Base-by-base conservation (phyloP, 2,329 filamentous ascomycete species). In the Knoxdaviesia proteae region DNA sequence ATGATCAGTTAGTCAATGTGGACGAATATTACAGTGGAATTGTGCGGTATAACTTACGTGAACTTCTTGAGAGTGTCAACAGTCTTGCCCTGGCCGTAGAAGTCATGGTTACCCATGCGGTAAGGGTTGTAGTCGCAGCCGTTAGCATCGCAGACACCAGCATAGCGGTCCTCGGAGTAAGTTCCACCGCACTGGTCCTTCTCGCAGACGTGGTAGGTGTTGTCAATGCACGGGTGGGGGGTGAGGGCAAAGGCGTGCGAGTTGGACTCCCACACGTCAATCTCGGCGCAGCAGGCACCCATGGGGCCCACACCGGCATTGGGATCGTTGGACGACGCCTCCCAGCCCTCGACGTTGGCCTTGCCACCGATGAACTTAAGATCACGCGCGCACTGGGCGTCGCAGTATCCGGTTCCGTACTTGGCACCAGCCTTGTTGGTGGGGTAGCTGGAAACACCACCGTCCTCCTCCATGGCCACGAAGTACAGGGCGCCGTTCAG, bases 41-140 rank as follows among this genome's bases (percentile, higher is more conserved):
- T 10, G 3, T 11, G 33, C 30, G 1, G 29, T 11, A 30, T 11
- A 20, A 47, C 48, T 47, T 32, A 50, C 50, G 60, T 79, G 52
- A 78, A 62, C 46, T 67, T 65, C 49, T 62, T 61, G 42, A 53
- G 65, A 41, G 71, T 75, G 54, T 77, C 67, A 47, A 80, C 62
- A 10, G 60, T 73, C 54, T 61, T 62, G 47, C 66, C 69, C 0
- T 63, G 58, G 35, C 74, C 75, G 56, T 70, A 79, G 61, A 77
- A 80, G 54, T 61, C 58, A 34, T 59, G 60, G 56, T 70, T 67
- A 38, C 73, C 74, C 61, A 72, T 64, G 50, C 74, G 72, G 67
- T 69, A 79, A 31, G 67, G 59, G 64, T 77, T 77, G 63, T 71
- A 77, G 53, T 77, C 74, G 51, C 75, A 80, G 29, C 75, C 75